Base-by-base conservation (phyloP, 2,329 filamentous ascomycete genomes). In the Aspergillus pseudoviridinutans region DNA sequence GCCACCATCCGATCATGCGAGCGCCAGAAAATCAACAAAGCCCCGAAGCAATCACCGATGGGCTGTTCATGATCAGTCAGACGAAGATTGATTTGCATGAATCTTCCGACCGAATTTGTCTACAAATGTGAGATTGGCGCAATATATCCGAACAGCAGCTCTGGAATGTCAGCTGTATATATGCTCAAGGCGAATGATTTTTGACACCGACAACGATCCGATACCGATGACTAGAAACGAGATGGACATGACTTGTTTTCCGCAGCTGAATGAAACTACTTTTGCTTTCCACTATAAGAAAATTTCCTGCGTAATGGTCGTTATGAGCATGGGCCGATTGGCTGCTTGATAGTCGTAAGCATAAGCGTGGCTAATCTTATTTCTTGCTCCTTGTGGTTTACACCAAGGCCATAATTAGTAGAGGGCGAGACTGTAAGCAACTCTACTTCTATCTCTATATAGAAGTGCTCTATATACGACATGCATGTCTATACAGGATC, bases 31-130 rank as follows among this genome's bases (percentile, higher is more conserved):
- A 53, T 63, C 66, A 1, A 66, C 68, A 14, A 68, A 62, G 54
- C 61, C 66, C 55, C 65, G 69, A 32, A 67, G 67, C 49, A 66
- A 58, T 27, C 63, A 62, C 22, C 70, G 69, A 17, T 71, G 68
- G 69, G 63, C 68, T 41, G 55, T 62, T 14, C 64, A 62, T 9
- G 60, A 65, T 8, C 59, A 66, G 7, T 70, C 70, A 1, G 70
- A 73, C n/a, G 69, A 69, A 4, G 68, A 71, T 14, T 66, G 58
- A 8, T 1, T 14, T 32, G 12, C 3, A 3, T 3, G 42, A 25
- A 25, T 4, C 44, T 28, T 38, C 5, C 22, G 10, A 17, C 6
- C 46, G 9, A 14, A 32, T 32, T 32, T 14, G 29, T 32, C 12
- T 10, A 5, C 1, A 32, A 14, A 14, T 32, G 10, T 14, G 29